These are phyloP conservation scores for Colletotrichum costaricense DNA, from an alignment of 2,329 filamentous ascomycete species.

Conservation along the genomic window DNA sequence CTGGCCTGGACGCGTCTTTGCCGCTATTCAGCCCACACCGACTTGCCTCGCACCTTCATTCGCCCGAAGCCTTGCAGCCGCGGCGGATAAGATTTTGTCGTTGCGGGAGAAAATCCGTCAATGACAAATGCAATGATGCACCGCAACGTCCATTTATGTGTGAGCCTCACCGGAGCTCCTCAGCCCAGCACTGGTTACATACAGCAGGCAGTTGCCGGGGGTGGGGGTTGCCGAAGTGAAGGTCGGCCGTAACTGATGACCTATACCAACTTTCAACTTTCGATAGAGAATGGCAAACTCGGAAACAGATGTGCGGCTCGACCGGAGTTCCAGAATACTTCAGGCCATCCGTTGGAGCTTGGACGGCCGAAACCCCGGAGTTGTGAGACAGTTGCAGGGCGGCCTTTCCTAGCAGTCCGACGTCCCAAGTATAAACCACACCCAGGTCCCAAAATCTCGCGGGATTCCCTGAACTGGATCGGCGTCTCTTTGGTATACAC, in stretches of 20 bases:
- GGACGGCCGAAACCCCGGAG: slow-evolving; percentile 23
- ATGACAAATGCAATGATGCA: slow-evolving; percentile 22
- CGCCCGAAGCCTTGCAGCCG: slow-evolving; percentile 24
- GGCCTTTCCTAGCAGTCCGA: slow-evolving; percentile 23
- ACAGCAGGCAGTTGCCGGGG: background rate
- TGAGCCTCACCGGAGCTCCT: background rate
- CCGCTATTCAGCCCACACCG: slow-evolving; percentile 18
- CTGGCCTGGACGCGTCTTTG: slow-evolving; percentile 5
- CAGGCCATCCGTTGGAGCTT: slow-evolving; percentile 7
- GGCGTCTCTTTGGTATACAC: background rate
- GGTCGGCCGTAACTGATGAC: background rate
- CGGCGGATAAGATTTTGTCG: background rate
- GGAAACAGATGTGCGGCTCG: slow-evolving; percentile 20
- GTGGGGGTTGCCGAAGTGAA: background rate
- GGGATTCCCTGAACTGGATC: slow-evolving; percentile 27
- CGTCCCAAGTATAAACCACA: slow-evolving; percentile 18
- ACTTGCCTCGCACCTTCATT: slow-evolving; percentile 26
- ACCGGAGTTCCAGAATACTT: slow-evolving; percentile 32
- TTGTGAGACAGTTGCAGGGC: slow-evolving; percentile 31
- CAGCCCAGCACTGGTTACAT: background rate
- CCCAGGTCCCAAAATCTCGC: slow-evolving; percentile 10
- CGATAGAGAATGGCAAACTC: slow-evolving; percentile 9
- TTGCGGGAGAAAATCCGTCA: slow-evolving; percentile 22
- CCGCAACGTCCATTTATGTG: background rate
- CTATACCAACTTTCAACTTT: background rate